Conservation (phyloP, 2,329 filamentous ascomycete genomes). For the Phyllosticta citribraziliensis region DNA sequence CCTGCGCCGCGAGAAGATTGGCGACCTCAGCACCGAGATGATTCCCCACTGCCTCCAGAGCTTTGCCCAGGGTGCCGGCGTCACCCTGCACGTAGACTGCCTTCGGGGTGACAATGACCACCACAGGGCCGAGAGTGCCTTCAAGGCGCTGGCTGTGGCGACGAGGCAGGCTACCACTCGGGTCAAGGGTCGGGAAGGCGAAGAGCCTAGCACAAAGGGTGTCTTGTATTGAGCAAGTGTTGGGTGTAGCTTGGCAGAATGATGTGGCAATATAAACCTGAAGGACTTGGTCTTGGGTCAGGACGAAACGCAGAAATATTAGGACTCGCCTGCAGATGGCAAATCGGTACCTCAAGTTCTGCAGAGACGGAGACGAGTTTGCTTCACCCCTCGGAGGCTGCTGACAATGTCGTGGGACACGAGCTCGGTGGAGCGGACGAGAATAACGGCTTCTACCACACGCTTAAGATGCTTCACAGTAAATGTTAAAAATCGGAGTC, state of each 20-base stretch:
- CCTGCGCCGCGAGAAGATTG: conserved; percentile 83
- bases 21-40: conserved; percentile 92
- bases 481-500: too few species aligned
- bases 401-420: too few species aligned
- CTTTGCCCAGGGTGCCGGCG: conserved; percentile 80
- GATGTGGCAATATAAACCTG: neutral
- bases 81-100: conserved; percentile 94
- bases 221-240: conserved; percentile 48
- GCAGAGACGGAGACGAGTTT: too few species aligned
- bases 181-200: conserved; percentile 73
- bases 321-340: neutral
- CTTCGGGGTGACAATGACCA: conserved; percentile 88
- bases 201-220: conserved; percentile 93
- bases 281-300: neutral
- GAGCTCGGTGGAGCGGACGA: too few species aligned
- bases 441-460: too few species aligned
- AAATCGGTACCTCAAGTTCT: neutral
- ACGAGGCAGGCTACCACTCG: conserved; percentile 65
- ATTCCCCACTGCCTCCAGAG: conserved; percentile 90
- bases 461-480: too few species aligned
- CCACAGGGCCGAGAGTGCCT: conserved; percentile 90
- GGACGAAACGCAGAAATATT: neutral
- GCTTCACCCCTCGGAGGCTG: too few species aligned
- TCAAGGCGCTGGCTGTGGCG: conserved; percentile 90
- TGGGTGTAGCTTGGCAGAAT: neutral